Percentiles rank a stretch among this genome's conserved stretches.
Evolutionary conservation across 305 asterid species (phyloP).

Genomic region (Fraxinus greggii): DNA sequence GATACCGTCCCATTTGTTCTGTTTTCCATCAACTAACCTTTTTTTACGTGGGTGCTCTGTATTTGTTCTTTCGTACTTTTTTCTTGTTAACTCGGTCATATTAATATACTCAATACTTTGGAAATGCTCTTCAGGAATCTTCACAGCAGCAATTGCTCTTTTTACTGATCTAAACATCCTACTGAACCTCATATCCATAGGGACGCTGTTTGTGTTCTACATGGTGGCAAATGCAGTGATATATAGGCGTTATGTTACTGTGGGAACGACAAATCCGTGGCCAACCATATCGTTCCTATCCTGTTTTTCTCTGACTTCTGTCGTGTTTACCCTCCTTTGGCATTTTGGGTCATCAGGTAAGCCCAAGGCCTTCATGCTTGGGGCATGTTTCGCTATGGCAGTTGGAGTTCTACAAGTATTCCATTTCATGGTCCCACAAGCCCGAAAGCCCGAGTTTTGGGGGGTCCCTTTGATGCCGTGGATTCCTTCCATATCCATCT

Average conservation of each 20-base stretch:
- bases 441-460: slow-evolving; percentile 82
- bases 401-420: slow-evolving; percentile 55
- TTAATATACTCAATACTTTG: background rate
- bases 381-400: slow-evolving; percentile 55
- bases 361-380: slow-evolving; percentile 64
- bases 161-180: slow-evolving; percentile 72
- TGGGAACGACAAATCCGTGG: slow-evolving; percentile 75
- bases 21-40: background rate
- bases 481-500: slow-evolving; percentile 82
- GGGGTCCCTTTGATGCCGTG: slow-evolving; percentile 96
- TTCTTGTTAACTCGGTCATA: background rate
- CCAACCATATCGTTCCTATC: slow-evolving; percentile 68
- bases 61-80: background rate
- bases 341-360: slow-evolving; percentile 62
- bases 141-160: slow-evolving; percentile 80
- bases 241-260: slow-evolving; percentile 64
- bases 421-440: slow-evolving; percentile 65
- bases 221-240: slow-evolving; percentile 93
- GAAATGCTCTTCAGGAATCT: slow-evolving; percentile 52
- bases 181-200: slow-evolving; percentile 69
- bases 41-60: background rate
- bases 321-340: slow-evolving; percentile 71
- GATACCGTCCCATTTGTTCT: background rate
- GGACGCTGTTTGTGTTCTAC: slow-evolving; percentile 89
- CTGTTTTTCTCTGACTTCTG: slow-evolving; percentile 58